Evolutionary conservation across 2,329 filamentous ascomycete genomes (phyloP), one percentile per base, ranked within the genome.

Genomic region (Endothia cerciana): DNA sequence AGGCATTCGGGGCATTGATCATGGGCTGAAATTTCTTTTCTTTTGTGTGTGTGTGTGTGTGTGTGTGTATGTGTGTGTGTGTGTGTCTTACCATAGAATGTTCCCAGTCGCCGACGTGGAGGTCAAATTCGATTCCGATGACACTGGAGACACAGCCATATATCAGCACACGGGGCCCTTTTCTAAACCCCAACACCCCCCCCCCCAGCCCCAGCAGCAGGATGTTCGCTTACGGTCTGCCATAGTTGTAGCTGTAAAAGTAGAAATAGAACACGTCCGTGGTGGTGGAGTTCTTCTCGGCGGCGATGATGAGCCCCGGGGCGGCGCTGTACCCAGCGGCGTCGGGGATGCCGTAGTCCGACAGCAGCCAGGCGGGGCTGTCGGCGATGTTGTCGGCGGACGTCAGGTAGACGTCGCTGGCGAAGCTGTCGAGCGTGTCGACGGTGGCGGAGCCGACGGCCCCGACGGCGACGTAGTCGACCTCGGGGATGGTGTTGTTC

Each of bases 101-200:
- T 51, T 73, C 72, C 72, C 71, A 73, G 61, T 73, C 72, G 15
- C 72, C 72, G 8, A 73, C 70, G 51, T 73, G 71, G 51, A 73
- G 66, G 55, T 69, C 70, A 55, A 73, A 73, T 28, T 68, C 56
- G 53, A 71, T 67, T 11, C 57, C 69, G 11, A 72, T 38, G 28
- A 73, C 66, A 8, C 68, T 72, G n/a, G 17, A n/a, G n/a, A 0
- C 3, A 13, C 15, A 49, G 7, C 57, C 19, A 53, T 19, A 41
- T 25, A 10, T 49, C 15, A 65, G 58, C 2, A 33, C 25, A 11
- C 15, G 36, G 17, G 15, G 28, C 15, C 17, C 7, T 56, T 19
- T 36, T 15, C 28, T 19, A 36, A 36, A 10, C 6, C 15, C 13
- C 33, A 6, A 5, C 25, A 0, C 51, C 25, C 17, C 3, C 36